Evolutionary conservation across 2,329 filamentous ascomycete species (phyloP), one percentile per base, ranked within the genome.

Genomic region (Mycosphaerelloides madeirae): DNA sequence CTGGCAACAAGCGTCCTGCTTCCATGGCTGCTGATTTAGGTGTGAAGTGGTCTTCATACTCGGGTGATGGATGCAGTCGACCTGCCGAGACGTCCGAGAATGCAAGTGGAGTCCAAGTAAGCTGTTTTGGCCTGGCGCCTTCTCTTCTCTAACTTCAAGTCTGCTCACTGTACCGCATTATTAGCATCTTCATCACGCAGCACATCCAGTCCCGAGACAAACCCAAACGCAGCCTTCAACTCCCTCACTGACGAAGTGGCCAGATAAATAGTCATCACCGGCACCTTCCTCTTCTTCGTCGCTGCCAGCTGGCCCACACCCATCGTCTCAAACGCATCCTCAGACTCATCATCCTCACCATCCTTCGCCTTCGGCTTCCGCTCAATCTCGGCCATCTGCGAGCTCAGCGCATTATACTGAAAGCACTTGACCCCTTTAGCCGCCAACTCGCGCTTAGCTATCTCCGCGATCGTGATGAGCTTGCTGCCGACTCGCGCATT

Each of bases 381-480:
- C 34, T 22, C 54, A 48, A 63, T 49, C 16, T 52, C 55, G 9
- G 49, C 45, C 43, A 56, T 48, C 37, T 59, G 54, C 14, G 53
- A 55, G 8, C 39, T 51, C 50, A 53, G 44, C 2, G 59, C 56
- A 29, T 43, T 62, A 44, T 68, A 68, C 42, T 67, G 63, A 52
- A 43, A 78, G 56, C 48, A 73, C 57, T 38, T 71, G 72, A 49
- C 73, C 68, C 53, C 74, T 67, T 18, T 75, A 58, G 52, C 29
- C 13, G 64, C 66, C 13, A 65, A 59, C 13, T 68, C 44, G 60
- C 65, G 59, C 47, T 68, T 67, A n/a, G 58, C 60, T 31, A 85
- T 80, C 64, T 88, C 84, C 34, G 75, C 74, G 35, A 87, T 75
- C 3, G 78, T 83, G 55, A 87, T 77, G 56, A 87, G 70, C 64